Evolutionary conservation across 805 yeast species (phyloP).

Genomic region (Diddensiella caesifluorescens): DNA sequence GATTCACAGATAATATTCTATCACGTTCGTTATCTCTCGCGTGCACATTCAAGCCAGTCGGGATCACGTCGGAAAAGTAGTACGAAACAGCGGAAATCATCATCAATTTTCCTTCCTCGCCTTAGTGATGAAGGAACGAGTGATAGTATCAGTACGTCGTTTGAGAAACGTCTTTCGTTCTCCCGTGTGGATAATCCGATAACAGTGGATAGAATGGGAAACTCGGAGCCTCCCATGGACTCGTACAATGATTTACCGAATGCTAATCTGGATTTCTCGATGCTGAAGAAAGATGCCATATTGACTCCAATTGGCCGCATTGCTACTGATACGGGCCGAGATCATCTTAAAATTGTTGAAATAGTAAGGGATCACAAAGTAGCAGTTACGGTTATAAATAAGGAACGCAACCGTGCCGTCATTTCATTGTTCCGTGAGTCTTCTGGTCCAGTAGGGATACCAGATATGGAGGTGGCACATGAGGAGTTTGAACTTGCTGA

Average conservation of each 20-base stretch:
- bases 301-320: conserved; percentile 49
- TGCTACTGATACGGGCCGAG: conserved; percentile 22
- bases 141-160: conserved; percentile 15
- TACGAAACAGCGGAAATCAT: conserved; percentile 14
- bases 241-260: neutral
- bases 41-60: conserved; percentile 9
- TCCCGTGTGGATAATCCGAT: conserved; percentile 18
- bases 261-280: neutral
- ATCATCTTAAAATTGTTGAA: conserved; percentile 29
- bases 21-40: conserved; percentile 44
- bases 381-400: conserved; percentile 53
- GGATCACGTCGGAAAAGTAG: conserved; percentile 5
- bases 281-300: conserved; percentile 60
- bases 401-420: conserved; percentile 38
- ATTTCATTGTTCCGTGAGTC: conserved; percentile 46
- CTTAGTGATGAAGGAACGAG: conserved; percentile 14
- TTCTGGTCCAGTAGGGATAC: conserved; percentile 30
- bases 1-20: conserved; percentile 48
- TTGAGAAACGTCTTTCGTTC: conserved; percentile 19
- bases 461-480: conserved; percentile 33
- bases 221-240: conserved; percentile 3
- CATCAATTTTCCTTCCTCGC: conserved; percentile 10
- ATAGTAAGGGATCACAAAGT: conserved; percentile 51
- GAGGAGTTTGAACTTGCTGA: conserved; percentile 35
- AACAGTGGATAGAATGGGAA: conserved; percentile 14